These are phyloP conservation scores for Chrysanthemum makinoi DNA, from an alignment of 129 eudicot genomes.

Conservation along the genomic window DNA sequence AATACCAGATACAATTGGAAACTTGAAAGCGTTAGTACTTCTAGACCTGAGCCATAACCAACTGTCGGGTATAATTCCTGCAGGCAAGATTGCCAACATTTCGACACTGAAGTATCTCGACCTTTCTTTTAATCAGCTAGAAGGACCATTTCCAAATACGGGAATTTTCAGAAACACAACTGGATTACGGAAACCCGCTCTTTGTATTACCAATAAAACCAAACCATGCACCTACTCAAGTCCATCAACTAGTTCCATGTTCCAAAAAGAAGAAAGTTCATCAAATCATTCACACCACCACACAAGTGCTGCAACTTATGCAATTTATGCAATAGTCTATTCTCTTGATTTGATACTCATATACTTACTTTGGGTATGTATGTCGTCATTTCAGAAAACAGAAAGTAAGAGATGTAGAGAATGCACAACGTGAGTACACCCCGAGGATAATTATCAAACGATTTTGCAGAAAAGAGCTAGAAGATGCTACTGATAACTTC, in stretches of 20 bases:
- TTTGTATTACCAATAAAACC: slow-evolving; percentile 27
- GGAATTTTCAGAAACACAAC: slow-evolving; percentile 38
- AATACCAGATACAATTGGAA: slow-evolving; percentile 56
- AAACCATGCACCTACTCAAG: too few relatives aligned
- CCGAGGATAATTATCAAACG: slow-evolving; percentile 39
- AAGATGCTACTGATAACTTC: slow-evolving; percentile 54
- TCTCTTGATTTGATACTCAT: slow-evolving; percentile 17
- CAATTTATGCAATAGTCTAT: too few relatives aligned
- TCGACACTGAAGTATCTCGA: slow-evolving; percentile 47
- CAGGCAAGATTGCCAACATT: slow-evolving; percentile 28
- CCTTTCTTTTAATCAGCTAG: slow-evolving; percentile 72
- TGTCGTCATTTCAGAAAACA: slow-evolving; percentile 20
- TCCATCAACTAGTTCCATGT: too few relatives aligned
- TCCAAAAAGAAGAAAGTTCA: too few relatives aligned
- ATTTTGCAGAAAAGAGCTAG: slow-evolving; percentile 50
- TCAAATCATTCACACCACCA: too few relatives aligned
- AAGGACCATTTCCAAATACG: slow-evolving; percentile 60
- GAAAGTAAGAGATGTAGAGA: slow-evolving; percentile 13
- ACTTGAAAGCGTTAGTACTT: slow-evolving; percentile 36
- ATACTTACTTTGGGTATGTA: slow-evolving; percentile 25
- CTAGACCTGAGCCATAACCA: slow-evolving; percentile 52
- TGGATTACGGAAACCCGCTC: slow-evolving; percentile 50
- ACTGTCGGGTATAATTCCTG: slow-evolving; percentile 55
- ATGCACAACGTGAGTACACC: slow-evolving; percentile 34
- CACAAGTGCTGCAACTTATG: too few relatives aligned